These are phyloP conservation scores for Beauveria rudraprayagi DNA, from an alignment of 2,329 filamentous ascomycete species.

Conservation along the genomic window DNA sequence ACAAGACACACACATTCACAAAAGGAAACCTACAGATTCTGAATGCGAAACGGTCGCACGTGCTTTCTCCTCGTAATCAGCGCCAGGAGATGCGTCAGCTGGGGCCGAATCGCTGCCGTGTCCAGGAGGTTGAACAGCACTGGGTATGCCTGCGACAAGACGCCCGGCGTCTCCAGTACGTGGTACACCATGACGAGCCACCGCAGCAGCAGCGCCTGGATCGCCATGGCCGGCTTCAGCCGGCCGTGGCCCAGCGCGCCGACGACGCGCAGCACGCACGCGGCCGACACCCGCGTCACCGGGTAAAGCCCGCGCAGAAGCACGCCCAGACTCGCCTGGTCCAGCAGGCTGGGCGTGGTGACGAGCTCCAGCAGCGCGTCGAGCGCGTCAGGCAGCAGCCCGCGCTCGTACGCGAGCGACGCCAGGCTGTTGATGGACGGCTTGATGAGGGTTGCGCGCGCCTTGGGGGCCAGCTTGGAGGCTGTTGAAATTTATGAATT, in stretches of 20 bases:
- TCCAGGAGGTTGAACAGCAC: constrained; percentile 77
- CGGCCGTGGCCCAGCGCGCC: constrained; percentile 70
- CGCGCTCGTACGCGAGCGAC: constrained; percentile 57
- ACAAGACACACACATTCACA: too few relatives aligned
- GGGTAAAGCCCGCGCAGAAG: constrained; percentile 73
- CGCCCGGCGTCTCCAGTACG: constrained; percentile 52
- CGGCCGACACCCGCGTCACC: constrained; percentile 50
- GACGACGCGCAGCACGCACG: constrained; percentile 57
- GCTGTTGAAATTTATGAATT: constrained; percentile 30
- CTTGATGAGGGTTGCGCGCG: constrained; percentile 55
- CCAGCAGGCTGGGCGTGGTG: constrained; percentile 58
- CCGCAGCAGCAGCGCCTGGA: constrained; percentile 63
- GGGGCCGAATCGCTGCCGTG: constrained; percentile 62
- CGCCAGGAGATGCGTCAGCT: constrained; percentile 69
- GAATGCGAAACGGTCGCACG: constrained; percentile 76
- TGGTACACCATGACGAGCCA: constrained; percentile 76
- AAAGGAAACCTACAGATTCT: constrained; percentile 50
- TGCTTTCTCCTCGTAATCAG: constrained; percentile 73
- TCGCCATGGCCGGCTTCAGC: constrained; percentile 61
- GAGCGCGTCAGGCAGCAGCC: constrained; percentile 54
- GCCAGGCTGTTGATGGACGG: constrained; percentile 55
- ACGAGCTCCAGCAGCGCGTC: constrained; percentile 58
- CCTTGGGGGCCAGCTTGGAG: constrained; percentile 55
- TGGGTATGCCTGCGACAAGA: constrained; percentile 62
- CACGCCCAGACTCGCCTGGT: constrained; percentile 63